Conservation (phyloP, 1,284 basidiomycete species). For the Exobasidium cylindrosporum region DNA sequence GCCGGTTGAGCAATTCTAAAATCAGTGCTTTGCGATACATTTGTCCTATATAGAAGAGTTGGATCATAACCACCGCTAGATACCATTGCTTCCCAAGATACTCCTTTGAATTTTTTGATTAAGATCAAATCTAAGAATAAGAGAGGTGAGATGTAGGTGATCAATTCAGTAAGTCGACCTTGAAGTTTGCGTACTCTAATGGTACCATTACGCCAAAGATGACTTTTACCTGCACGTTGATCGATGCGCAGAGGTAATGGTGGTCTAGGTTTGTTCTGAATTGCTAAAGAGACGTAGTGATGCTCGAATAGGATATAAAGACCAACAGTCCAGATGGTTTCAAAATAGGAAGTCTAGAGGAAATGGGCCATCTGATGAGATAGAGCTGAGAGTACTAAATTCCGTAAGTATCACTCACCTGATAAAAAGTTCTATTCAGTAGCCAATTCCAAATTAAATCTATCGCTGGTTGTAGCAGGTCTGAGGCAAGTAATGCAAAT, state of each 20-base stretch:
- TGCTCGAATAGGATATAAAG: slow-evolving; percentile 2
- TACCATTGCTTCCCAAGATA: slow-evolving; percentile 3
- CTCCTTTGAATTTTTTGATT: slow-evolving; percentile 9
- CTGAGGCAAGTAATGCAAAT: background rate
- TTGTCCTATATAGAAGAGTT: background rate
- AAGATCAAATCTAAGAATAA: slow-evolving; percentile 2
- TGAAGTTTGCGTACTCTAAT: background rate
- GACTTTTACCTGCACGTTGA: background rate
- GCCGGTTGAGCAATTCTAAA: background rate
- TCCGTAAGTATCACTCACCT: background rate
- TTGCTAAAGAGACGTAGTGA: slow-evolving; percentile 5
- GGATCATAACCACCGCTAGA: slow-evolving; percentile 3
- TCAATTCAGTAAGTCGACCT: background rate
- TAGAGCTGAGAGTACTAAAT: too few species aligned
- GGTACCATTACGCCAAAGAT: slow-evolving; percentile 4
- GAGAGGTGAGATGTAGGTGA: slow-evolving; percentile 1
- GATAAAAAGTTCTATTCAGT: background rate
- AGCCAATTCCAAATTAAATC: slow-evolving; percentile 1
- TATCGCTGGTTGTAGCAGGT: background rate
- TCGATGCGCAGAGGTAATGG: background rate
- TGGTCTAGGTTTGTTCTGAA: background rate
- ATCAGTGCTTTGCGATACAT: background rate
- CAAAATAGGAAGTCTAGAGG: slow-evolving; percentile 6
- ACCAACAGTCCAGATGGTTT: background rate
- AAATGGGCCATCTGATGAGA: too few species aligned